Base-by-base conservation (phyloP, 805 yeast genomes). In the Candida arabinofermentans region DNA sequence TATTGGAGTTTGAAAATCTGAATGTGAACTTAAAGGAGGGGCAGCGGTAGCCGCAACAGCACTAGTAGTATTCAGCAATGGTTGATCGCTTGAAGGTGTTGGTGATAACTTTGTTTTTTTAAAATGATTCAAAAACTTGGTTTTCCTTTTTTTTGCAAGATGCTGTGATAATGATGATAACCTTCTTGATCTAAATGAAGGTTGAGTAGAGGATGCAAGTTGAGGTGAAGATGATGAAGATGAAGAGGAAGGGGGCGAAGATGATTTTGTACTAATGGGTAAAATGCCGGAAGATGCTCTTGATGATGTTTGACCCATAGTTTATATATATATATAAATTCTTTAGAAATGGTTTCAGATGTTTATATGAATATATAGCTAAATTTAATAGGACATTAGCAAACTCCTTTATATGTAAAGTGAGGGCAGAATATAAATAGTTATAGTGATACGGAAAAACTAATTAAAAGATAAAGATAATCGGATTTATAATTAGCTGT, bases 91-190 rank as follows among this genome's bases (percentile, higher is more conserved):
- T 9, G 24, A 19, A 2, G 5, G 5, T 5, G 24, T n/a, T 7
- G 16, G 19, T n/a, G 24, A 22, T 8, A 26, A 3, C 14, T 33
- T 21, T 33, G 35, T 21, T 21, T 38, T 43, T 32, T 37, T 41
- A 40, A 44, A 44, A 27, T 33, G 40, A 7, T 33, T 42, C 19
- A 42, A 35, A 14, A 49, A 40, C 13, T 40, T 39, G 7, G 42
- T 32, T 33, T 39, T 46, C 31, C 45, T 43, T 17, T 40, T 19
- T 19, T 44, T 36, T 10, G 33, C 43, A 8, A 41, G 39, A 2
- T 31, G 21, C 24, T 44, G 27, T 6, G 53, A 47, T 3, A 45
- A 37, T 9, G 53, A 44, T 2, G 53, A 49, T 21, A 49, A 29
- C 24, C 49, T 41, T 44, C 53, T 47, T 4, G 48, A 38, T 32